Base-by-base conservation (phyloP, 1,284 basidiomycete genomes). In the Xanthoconium separans region DNA sequence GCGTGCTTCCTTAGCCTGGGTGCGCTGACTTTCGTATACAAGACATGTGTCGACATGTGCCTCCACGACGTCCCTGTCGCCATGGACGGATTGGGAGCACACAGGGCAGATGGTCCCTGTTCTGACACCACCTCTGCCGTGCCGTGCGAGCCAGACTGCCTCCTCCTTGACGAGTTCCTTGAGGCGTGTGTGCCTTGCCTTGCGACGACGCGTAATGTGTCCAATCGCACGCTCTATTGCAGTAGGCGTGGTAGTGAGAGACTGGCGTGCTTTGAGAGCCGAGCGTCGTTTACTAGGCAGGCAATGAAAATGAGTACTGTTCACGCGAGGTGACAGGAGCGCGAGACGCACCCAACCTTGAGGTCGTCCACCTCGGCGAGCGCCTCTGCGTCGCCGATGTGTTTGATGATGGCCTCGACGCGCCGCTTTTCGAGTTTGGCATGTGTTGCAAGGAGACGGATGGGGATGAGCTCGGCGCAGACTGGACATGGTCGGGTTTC, bases 21-120 rank as follows among this genome's bases (percentile, higher is more conserved):
- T 62, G 55, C 73, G 71, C 45, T 76, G 66, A 51, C 65, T 72
- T 63, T 82, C 79, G 60, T 87, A 75, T 11, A 81, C 81, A 46
- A 91, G 66, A 65, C 89, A 91, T 8, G 86, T 76, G 61, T 91
- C 86, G 33, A 91, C 80, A 68, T 91, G 89, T 16, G 87, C 88
- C 61, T 88, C 83, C 6, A 89, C 64, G 13, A 89, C 82, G 57
- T 89, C 89, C 41, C 77, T 72, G 60, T 89, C 88, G 3, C 88
- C 88, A 39, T 68, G 71, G 2, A 89, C 75, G 16, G 69, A 68
- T 47, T 71, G 70, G 42, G 76, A 70, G 65, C 89, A 91, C 27
- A 91, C 80, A 2, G 89, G 89, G 62, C 89, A 91, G 11, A 75
- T 62, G 18, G 79, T 74, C 24, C 75, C 77, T 44, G 70, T 61